Evolutionary conservation across 768 basidiomycete genomes (phyloP).

Genomic region (Leccinum imitatum): DNA sequence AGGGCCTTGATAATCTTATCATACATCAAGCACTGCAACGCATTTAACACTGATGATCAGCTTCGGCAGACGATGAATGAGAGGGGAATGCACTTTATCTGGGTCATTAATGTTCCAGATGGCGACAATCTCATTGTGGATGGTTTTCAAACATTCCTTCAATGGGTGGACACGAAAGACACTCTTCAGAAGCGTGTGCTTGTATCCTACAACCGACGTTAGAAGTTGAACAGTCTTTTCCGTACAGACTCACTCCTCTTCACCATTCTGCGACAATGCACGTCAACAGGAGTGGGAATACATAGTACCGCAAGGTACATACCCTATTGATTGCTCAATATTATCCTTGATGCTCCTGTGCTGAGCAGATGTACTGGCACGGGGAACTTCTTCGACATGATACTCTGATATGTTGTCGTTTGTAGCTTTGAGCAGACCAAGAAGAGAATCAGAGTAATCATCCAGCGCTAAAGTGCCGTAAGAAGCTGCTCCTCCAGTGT

Average conservation of each 20-base stretch:
- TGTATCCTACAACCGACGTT: not conserved
- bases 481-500: not conserved
- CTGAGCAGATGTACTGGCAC: not conserved
- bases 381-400: not conserved
- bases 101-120: not conserved
- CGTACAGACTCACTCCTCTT: not conserved
- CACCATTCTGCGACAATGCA: not conserved
- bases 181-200: not conserved
- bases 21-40: not conserved
- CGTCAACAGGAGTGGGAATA: not conserved
- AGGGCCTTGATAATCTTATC: not conserved
- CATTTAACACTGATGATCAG: not conserved
- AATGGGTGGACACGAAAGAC: not conserved
- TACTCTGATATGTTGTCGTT: not conserved
- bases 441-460: slow-evolving; percentile 7
- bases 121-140: not conserved
- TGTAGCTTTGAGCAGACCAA: slow-evolving; percentile 3
- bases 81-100: not conserved
- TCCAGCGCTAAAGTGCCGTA: slow-evolving; percentile 6
- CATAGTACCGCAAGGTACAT: not conserved
- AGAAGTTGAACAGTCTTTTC: not conserved
- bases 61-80: not conserved
- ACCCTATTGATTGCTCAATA: not conserved
- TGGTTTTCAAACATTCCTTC: not conserved
- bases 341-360: not conserved